Evolutionary conservation across 1,284 basidiomycete species (phyloP).

Genomic region (Cutaneotrichosporon sp.): DNA sequence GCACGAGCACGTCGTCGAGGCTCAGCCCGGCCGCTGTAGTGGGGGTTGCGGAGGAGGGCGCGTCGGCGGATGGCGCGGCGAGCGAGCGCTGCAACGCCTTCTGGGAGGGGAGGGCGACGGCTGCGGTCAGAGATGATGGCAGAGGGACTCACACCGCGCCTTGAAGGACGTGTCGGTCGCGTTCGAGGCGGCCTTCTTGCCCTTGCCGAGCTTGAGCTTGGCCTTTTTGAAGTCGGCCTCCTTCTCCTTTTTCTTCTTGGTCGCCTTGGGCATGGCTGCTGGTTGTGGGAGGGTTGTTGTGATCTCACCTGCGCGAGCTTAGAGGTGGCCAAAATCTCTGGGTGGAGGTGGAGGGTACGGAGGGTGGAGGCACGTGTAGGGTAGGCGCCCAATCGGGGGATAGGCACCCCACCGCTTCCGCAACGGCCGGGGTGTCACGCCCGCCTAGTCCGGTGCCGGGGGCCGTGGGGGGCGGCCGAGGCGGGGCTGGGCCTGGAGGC

Average conservation of each 20-base stretch:
- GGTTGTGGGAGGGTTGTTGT: not conserved
- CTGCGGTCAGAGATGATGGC: conserved; percentile 54
- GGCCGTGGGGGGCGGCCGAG: not conserved
- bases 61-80: conserved; percentile 53
- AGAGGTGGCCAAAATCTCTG: not conserved
- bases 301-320: not conserved
- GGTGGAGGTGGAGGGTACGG: not conserved
- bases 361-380: not conserved
- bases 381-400: too few relatives aligned
- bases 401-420: too few relatives aligned
- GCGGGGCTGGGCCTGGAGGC: too few relatives aligned
- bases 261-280: conserved; percentile 74
- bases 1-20: conserved; percentile 73
- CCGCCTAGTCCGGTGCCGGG: not conserved
- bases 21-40: conserved; percentile 75
- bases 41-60: conserved; percentile 59
- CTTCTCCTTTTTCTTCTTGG: conserved; percentile 83
- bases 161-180: conserved; percentile 95
- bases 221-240: conserved; percentile 93
- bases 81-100: conserved; percentile 53
- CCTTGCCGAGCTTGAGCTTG: conserved; percentile 94
- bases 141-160: conserved; percentile 67
- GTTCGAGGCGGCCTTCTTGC: conserved; percentile 79
- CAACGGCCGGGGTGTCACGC: too few relatives aligned
- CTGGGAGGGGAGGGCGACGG: conserved; percentile 86